A percentile compares a stretch with the other conserved stretches of the same genome.
phyloP scores from a whole-genome alignment of 805 yeast genomes.

The Kluyveromyces starmeri region DNA sequence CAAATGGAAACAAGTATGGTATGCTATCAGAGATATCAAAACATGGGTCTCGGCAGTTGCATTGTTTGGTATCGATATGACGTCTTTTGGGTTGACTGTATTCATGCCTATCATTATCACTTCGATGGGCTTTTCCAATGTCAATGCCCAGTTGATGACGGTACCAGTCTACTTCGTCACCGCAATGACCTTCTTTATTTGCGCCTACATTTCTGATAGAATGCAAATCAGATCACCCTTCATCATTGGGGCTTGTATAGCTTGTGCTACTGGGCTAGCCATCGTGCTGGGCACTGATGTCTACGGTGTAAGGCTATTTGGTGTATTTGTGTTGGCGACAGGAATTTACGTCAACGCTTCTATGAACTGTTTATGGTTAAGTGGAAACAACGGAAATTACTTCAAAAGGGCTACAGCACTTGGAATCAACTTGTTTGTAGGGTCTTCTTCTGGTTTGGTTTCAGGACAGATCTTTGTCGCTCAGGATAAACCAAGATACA shows the following conservation, averaged over 20 bases:
- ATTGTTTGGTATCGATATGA: slow-evolving; percentile 32
- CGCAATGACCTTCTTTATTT: slow-evolving; percentile 52
- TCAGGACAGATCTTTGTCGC: slow-evolving; percentile 32
- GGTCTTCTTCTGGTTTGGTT: slow-evolving; percentile 31
- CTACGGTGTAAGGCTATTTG: slow-evolving; percentile 32
- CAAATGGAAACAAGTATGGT: slow-evolving; percentile 30
- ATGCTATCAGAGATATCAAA: slow-evolving; percentile 25
- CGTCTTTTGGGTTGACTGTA: slow-evolving; percentile 37
- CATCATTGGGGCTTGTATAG: slow-evolving; percentile 27
- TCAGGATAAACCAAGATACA: slow-evolving; percentile 33
- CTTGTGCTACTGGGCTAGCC: slow-evolving; percentile 29
- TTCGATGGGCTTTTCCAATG: slow-evolving; percentile 44
- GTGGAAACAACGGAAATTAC: slow-evolving; percentile 34
- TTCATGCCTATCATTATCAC: slow-evolving; percentile 30
- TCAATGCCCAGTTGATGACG: slow-evolving; percentile 68
- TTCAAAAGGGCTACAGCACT: slow-evolving; percentile 34
- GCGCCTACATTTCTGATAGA: slow-evolving; percentile 58
- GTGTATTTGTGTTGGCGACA: slow-evolving; percentile 32
- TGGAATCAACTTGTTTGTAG: slow-evolving; percentile 31
- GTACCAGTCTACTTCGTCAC: slow-evolving; percentile 82
- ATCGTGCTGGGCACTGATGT: slow-evolving; percentile 27
- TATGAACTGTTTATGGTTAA: slow-evolving; percentile 32
- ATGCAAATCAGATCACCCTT: slow-evolving; percentile 37
- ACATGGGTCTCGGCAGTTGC: slow-evolving; percentile 28
- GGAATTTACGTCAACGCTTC: slow-evolving; percentile 35